Evolutionary conservation across 192 early-diverging fungal species (phyloP).

Genomic region (Diversispora eburnea): DNA sequence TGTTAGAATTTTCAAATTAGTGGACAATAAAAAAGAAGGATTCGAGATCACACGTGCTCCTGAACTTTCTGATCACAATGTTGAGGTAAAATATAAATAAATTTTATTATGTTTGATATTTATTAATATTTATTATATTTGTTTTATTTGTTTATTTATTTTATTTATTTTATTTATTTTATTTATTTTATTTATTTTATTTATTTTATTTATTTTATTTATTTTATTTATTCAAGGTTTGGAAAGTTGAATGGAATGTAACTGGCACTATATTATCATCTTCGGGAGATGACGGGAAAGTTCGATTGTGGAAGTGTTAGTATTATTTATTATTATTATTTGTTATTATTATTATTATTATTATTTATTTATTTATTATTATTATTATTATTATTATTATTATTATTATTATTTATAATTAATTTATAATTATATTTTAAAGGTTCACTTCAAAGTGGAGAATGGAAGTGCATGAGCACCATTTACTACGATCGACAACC

Average conservation of each 20-base stretch:
- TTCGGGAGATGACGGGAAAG: conserved; percentile 79
- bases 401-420: too few relatives aligned
- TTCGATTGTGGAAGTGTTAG: conserved; percentile 27
- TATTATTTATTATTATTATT: too few relatives aligned
- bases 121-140: too few relatives aligned
- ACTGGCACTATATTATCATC: conserved; percentile 76
- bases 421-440: too few relatives aligned
- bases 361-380: too few relatives aligned
- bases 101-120: too few relatives aligned
- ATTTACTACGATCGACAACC: too few relatives aligned
- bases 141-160: not conserved
- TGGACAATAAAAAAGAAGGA: conserved; percentile 40
- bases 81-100: conserved; percentile 55
- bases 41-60: conserved; percentile 50
- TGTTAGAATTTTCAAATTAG: conserved; percentile 75
- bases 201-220: not conserved
- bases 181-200: not conserved
- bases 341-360: too few relatives aligned
- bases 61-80: conserved; percentile 60
- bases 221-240: conserved; percentile 48
- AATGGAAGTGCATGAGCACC: too few relatives aligned
- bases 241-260: conserved; percentile 85
- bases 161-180: not conserved
- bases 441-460: too few relatives aligned
- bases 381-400: too few relatives aligned